These are phyloP conservation scores for Zygosaccharomyces bailii DNA, from an alignment of 805 yeast species.

Conservation along the genomic window DNA sequence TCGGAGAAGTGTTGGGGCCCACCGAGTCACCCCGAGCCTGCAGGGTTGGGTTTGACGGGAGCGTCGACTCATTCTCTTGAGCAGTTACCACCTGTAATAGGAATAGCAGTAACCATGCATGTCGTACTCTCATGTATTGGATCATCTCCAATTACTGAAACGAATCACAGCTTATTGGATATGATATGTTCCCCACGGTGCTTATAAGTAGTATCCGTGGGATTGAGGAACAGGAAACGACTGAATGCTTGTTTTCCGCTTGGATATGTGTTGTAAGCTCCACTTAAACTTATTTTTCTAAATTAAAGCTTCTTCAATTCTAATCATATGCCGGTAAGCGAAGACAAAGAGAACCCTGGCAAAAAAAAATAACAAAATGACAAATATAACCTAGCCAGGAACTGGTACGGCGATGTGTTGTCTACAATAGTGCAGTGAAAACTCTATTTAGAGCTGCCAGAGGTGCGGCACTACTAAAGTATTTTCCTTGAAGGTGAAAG, in stretches of 20 bases:
- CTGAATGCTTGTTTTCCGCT: not conserved
- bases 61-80: not conserved
- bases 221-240: not conserved
- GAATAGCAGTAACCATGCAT: conserved; percentile 5
- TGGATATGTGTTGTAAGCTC: not conserved
- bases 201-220: not conserved
- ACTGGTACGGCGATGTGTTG: not conserved
- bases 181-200: not conserved
- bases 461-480: not conserved
- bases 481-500: not conserved
- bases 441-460: no score
- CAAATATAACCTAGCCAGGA: not conserved
- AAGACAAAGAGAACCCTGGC: not conserved
- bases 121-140: not conserved
- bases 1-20: not conserved
- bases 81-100: conserved; percentile 1
- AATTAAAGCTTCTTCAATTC: not conserved
- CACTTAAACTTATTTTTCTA: not conserved
- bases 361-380: not conserved
- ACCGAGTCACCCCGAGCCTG: not conserved
- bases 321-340: not conserved
- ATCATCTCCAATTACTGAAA: conserved; percentile 3
- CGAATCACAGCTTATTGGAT: not conserved
- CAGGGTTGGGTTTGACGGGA: not conserved
- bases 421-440: no score